phyloP scores from a whole-genome alignment of 2,329 filamentous ascomycete genomes.

The Phialemoniopsis sp. region DNA sequence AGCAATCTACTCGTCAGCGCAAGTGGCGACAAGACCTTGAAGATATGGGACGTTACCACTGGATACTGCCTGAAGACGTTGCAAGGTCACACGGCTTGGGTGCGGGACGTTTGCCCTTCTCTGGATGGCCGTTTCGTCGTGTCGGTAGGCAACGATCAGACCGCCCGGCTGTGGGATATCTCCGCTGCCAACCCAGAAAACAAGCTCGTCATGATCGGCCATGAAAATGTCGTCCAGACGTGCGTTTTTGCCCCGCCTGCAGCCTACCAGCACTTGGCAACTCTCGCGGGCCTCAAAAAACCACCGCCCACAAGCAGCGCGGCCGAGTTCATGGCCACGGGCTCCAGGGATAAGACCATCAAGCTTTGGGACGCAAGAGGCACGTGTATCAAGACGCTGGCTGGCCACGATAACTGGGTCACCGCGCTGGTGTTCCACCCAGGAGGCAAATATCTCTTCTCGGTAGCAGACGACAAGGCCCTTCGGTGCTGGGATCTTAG shows the following conservation, averaged over 20 bases:
- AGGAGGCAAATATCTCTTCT: conserved; percentile 84
- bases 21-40: conserved; percentile 77
- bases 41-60: conserved; percentile 90
- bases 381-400: conserved; percentile 76
- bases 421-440: conserved; percentile 84
- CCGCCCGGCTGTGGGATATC: conserved; percentile 81
- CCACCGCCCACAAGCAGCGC: conserved; percentile 68
- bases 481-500: conserved; percentile 89
- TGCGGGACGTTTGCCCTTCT: conserved; percentile 81
- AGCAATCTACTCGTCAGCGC: conserved; percentile 84
- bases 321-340: conserved; percentile 87
- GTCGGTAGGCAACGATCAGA: conserved; percentile 79
- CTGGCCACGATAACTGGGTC: conserved; percentile 94
- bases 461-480: conserved; percentile 85
- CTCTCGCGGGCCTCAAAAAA: conserved; percentile 79
- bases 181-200: conserved; percentile 63
- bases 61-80: conserved; percentile 93
- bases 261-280: conserved; percentile 71
- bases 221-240: conserved; percentile 84
- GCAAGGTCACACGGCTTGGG: conserved; percentile 81
- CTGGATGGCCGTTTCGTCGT: conserved; percentile 79
- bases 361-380: conserved; percentile 85
- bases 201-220: conserved; percentile 77
- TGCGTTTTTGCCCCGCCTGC: conserved; percentile 79
- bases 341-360: conserved; percentile 86